These are phyloP conservation scores for Nelumbo lutea DNA, from an alignment of 164 flowering plant genomes.

Conservation along the genomic window DNA sequence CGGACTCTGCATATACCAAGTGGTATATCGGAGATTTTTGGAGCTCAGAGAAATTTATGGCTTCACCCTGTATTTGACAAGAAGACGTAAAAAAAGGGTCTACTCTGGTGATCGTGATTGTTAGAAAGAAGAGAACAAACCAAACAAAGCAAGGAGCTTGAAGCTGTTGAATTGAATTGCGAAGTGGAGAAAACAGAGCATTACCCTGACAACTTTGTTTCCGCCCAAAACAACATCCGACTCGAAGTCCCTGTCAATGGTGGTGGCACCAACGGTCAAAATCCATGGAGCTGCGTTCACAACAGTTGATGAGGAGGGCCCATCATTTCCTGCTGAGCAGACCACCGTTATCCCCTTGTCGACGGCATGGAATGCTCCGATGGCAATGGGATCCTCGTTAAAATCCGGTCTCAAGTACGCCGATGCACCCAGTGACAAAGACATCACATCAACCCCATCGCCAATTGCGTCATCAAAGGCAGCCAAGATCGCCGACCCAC, in stretches of 20 bases:
- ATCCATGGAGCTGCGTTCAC: conserved; percentile 83
- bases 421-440: conserved; percentile 52
- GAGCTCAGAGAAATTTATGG: conserved; percentile 29
- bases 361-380: conserved; percentile 77
- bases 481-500: conserved; percentile 54
- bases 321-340: conserved; percentile 79
- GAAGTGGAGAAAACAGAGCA: background rate
- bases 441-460: conserved; percentile 70
- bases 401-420: conserved; percentile 22
- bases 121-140: no score
- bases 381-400: conserved; percentile 54
- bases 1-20: conserved; percentile 20
- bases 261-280: conserved; percentile 48
- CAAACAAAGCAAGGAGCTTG: background rate
- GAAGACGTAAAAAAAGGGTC: background rate
- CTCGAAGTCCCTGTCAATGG: conserved; percentile 31
- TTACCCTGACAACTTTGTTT: conserved; percentile 52
- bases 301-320: conserved; percentile 41
- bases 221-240: conserved; percentile 26
- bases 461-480: conserved; percentile 70
- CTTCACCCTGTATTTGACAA: conserved; percentile 35
- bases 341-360: conserved; percentile 61
- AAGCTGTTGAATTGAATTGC: background rate
- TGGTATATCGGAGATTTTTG: conserved; percentile 25
- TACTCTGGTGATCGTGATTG: background rate